A percentile compares a stretch with the other conserved stretches of the same genome.
Conservation (phyloP, 2,329 filamentous ascomycete genomes). For the Penicillium aurantiogriseum region DNA sequence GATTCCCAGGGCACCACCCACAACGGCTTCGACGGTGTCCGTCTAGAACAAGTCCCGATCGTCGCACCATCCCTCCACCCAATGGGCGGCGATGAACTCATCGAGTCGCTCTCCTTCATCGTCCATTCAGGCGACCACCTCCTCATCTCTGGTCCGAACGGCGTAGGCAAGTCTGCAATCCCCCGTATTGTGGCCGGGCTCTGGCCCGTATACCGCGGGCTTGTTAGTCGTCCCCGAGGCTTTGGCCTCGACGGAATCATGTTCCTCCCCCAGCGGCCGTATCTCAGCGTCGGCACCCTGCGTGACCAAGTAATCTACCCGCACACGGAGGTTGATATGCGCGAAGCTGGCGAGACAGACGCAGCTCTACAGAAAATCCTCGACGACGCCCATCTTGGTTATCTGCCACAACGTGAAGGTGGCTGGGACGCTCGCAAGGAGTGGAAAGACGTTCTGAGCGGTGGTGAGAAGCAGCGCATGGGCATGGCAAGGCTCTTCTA, state of each 20-base stretch:
- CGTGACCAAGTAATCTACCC: slow-evolving; percentile 98
- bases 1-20: slow-evolving; percentile 93
- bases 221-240: slow-evolving; percentile 81
- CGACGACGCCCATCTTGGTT: slow-evolving; percentile 80
- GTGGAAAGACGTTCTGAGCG: slow-evolving; percentile 97
- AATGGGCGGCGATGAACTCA: slow-evolving; percentile 83
- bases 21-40: slow-evolving; percentile 90
- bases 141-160: slow-evolving; percentile 91
- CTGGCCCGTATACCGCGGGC: slow-evolving; percentile 92
- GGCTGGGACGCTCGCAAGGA: slow-evolving; percentile 97
- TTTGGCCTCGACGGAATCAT: slow-evolving; percentile 90
- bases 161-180: slow-evolving; percentile 88
- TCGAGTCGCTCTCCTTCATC: slow-evolving; percentile 85
- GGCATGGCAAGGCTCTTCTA: slow-evolving; percentile 87
- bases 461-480: slow-evolving; percentile 96
- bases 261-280: slow-evolving; percentile 94
- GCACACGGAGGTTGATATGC: slow-evolving; percentile 93
- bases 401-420: slow-evolving; percentile 86
- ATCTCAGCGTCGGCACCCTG: slow-evolving; percentile 85
- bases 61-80: slow-evolving; percentile 88
- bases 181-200: slow-evolving; percentile 83
- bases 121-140: slow-evolving; percentile 89
- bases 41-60: slow-evolving; percentile 88
- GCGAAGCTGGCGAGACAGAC: slow-evolving; percentile 72
- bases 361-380: slow-evolving; percentile 73